Evolutionary conservation across 73 alveolate species (phyloP).

Genomic region (Paramecium caudatum): DNA sequence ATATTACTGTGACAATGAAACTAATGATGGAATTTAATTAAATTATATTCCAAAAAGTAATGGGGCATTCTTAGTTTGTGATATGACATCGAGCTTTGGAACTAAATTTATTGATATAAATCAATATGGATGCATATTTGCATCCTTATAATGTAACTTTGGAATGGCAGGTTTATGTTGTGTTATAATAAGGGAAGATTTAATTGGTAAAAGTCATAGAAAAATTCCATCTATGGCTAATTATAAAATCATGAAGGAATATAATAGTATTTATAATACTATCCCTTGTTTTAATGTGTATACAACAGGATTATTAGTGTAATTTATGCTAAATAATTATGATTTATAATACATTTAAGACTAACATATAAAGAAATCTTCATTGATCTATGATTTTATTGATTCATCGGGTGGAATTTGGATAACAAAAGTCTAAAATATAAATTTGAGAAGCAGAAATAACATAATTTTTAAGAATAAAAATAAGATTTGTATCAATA

Average conservation of each 20-base stretch:
- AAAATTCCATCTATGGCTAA: constrained; percentile 78
- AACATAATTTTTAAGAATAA: background rate
- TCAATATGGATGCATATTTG: constrained; percentile 70
- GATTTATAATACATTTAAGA: constrained; percentile 76
- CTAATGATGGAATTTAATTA: constrained; percentile 92
- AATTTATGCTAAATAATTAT: constrained; percentile 76
- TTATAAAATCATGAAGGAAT: constrained; percentile 69
- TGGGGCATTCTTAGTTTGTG: constrained; percentile 75
- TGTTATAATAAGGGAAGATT: constrained; percentile 76
- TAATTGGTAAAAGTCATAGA: constrained; percentile 47
- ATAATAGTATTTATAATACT: constrained; percentile 81
- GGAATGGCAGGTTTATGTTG: constrained; percentile 77
- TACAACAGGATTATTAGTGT: constrained; percentile 74
- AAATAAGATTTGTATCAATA: background rate
- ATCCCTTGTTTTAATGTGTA: constrained; percentile 83
- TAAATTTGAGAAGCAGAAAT: background rate
- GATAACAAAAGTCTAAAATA: constrained; percentile 58
- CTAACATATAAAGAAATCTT: constrained; percentile 73
- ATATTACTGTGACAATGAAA: constrained; percentile 92
- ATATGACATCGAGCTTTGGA: constrained; percentile 79
- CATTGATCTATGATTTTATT: constrained; percentile 74
- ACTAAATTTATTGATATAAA: constrained; percentile 70
- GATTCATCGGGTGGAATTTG: constrained; percentile 73
- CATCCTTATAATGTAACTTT: constrained; percentile 68
- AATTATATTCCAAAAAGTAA: constrained; percentile 72